Conservation (phyloP, 2,329 filamentous ascomycete species). For the Coniochaeta sp. region DNA sequence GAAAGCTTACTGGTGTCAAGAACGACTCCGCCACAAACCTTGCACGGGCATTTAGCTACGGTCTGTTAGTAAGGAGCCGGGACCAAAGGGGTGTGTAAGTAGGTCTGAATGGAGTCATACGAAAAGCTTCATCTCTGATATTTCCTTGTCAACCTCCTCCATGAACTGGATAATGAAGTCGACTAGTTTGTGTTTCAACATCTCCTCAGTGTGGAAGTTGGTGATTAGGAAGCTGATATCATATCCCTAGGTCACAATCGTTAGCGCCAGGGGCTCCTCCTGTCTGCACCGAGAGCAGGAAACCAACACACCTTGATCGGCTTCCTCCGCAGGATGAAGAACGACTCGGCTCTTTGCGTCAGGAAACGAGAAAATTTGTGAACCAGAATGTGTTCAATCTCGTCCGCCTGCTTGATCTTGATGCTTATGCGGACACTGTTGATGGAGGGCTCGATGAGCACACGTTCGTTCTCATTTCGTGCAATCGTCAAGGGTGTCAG, state of each 20-base stretch:
- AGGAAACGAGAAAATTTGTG: slow-evolving; percentile 98
- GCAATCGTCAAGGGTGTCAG: slow-evolving; percentile 85
- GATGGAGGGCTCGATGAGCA: slow-evolving; percentile 91
- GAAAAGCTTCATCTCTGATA: slow-evolving; percentile 99
- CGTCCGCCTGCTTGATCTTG: slow-evolving; percentile 98
- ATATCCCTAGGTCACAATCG: slow-evolving; percentile 59
- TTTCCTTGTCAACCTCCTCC: slow-evolving; percentile 99
- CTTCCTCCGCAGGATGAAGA: slow-evolving; percentile 93
- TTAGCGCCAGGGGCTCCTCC: neutral
- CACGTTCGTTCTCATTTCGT: slow-evolving; percentile 94
- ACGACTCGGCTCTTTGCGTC: slow-evolving; percentile 91
- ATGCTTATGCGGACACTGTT: slow-evolving; percentile 97
- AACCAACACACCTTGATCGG: slow-evolving; percentile 68
- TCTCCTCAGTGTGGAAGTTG: slow-evolving; percentile 97
- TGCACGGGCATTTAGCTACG: slow-evolving; percentile 85
- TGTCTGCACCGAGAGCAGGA: slow-evolving; percentile 4
- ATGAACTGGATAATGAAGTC: slow-evolving; percentile 99
- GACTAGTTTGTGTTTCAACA: slow-evolving; percentile 98
- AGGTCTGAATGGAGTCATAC: slow-evolving; percentile 45
- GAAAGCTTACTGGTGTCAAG: slow-evolving; percentile 59
- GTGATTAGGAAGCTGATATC: slow-evolving; percentile 98
- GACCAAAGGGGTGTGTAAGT: neutral
- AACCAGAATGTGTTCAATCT: slow-evolving; percentile 96
- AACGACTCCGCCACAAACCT: slow-evolving; percentile 98
- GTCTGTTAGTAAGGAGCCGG: slow-evolving; percentile 8